These are phyloP conservation scores for Floccularia luteovirens DNA, from an alignment of 768 basidiomycete genomes.

Conservation along the genomic window DNA sequence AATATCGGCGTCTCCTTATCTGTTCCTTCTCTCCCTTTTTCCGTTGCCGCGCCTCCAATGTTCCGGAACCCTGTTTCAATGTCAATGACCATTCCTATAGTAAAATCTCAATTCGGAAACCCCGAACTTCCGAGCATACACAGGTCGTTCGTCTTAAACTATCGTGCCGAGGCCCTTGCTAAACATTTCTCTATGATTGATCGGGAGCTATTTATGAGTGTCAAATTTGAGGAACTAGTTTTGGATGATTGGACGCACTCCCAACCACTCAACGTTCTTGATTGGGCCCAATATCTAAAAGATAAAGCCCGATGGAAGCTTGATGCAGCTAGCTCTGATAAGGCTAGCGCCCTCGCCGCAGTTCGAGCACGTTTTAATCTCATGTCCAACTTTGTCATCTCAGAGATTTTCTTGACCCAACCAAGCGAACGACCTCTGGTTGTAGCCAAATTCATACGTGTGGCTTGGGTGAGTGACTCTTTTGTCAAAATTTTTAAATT, in stretches of 20 bases:
- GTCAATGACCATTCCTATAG: slow-evolving; percentile 7
- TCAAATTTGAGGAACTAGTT: slow-evolving; percentile 87
- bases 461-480: slow-evolving; percentile 65
- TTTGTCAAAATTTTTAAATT: slow-evolving; percentile 1
- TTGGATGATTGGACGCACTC: slow-evolving; percentile 61
- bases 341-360: slow-evolving; percentile 65
- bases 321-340: slow-evolving; percentile 47
- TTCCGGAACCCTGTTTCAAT: slow-evolving; percentile 7
- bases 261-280: slow-evolving; percentile 61
- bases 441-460: slow-evolving; percentile 73
- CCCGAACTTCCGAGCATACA: slow-evolving; percentile 36
- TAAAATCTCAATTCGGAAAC: slow-evolving; percentile 26
- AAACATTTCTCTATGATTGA: slow-evolving; percentile 86
- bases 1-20: slow-evolving; percentile 17
- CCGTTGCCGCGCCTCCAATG: slow-evolving; percentile 8
- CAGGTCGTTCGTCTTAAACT: slow-evolving; percentile 65
- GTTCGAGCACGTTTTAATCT: slow-evolving; percentile 81
- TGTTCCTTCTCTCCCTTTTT: slow-evolving; percentile 30
- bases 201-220: slow-evolving; percentile 73
- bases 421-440: slow-evolving; percentile 57
- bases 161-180: slow-evolving; percentile 56
- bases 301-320: slow-evolving; percentile 64
- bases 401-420: slow-evolving; percentile 74
- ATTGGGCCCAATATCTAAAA: slow-evolving; percentile 80
- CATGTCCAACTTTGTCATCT: slow-evolving; percentile 70